Conservation (phyloP, 768 basidiomycete species). For the Xerocomus brunneocitrinus region DNA sequence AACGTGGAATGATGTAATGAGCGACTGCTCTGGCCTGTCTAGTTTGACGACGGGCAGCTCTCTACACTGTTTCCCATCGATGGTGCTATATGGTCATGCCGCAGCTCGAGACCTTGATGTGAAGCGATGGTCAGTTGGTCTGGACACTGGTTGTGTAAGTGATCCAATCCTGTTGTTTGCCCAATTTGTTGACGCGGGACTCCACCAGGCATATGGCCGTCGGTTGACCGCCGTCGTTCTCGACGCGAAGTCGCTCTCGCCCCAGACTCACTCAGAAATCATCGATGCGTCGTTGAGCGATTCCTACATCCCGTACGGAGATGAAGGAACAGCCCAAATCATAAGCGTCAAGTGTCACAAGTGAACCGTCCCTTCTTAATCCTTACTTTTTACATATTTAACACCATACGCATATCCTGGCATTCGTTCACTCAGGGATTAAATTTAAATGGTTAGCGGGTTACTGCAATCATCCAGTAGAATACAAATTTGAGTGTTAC, state of each 20-base stretch:
- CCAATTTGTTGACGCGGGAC: not conserved
- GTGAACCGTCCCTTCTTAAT: not conserved
- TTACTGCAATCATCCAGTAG: no score
- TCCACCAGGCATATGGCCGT: conserved; percentile 50
- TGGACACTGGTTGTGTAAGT: conserved; percentile 85
- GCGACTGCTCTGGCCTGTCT: conserved; percentile 49
- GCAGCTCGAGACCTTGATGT: conserved; percentile 78
- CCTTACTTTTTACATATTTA: not conserved
- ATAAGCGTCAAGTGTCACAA: conserved; percentile 46
- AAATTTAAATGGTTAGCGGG: no score
- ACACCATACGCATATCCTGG: not conserved
- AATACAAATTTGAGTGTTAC: not conserved
- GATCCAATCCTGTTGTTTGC: not conserved
- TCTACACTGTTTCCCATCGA: conserved; percentile 65
- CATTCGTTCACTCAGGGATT: not conserved
- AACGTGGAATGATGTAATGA: conserved; percentile 67
- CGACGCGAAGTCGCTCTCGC: conserved; percentile 23
- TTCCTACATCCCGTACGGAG: conserved; percentile 50
- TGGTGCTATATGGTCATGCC: conserved; percentile 84
- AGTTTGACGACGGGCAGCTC: conserved; percentile 11
- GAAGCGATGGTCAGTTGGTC: conserved; percentile 77
- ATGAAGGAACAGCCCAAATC: conserved; percentile 45
- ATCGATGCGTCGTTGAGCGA: conserved; percentile 20
- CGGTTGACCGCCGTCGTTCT: conserved; percentile 68
- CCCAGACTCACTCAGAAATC: conserved; percentile 6